Conservation (phyloP, 2,329 filamentous ascomycete species). For the Pleurostoma richardsiae region DNA sequence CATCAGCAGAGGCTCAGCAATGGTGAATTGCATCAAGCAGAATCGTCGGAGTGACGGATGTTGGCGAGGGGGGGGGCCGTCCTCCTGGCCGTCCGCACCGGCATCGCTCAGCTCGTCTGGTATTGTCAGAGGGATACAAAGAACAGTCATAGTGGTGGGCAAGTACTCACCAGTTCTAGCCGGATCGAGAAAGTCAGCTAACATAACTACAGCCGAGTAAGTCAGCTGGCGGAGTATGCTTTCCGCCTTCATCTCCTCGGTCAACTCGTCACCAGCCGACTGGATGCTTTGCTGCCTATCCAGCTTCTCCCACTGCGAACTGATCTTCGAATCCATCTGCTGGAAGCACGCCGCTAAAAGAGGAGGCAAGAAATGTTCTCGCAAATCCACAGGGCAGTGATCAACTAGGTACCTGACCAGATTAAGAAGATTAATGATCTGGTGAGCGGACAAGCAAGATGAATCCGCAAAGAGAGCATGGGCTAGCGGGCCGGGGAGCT, state of each 20-base stretch:
- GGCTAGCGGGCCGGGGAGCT: constrained; percentile 77
- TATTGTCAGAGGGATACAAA: background rate
- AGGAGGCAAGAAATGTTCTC: constrained; percentile 77
- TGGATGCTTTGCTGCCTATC: constrained; percentile 56
- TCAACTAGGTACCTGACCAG: constrained; percentile 85
- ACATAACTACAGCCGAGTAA: constrained; percentile 86
- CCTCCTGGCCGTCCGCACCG: constrained; percentile 2
- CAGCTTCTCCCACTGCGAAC: constrained; percentile 78
- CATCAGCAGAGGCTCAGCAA: constrained; percentile 83
- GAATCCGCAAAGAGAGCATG: constrained; percentile 81
- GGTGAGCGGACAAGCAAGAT: constrained; percentile 79
- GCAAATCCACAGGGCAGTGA: constrained; percentile 76
- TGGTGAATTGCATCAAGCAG: constrained; percentile 69
- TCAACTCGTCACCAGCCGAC: constrained; percentile 70
- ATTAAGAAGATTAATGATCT: constrained; percentile 89
- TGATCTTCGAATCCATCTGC: constrained; percentile 84
- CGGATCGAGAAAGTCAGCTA: constrained; percentile 83
- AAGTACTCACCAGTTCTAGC: constrained; percentile 52
- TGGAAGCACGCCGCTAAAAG: constrained; percentile 77
- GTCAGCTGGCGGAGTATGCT: constrained; percentile 91
- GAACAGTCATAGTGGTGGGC: too few relatives aligned
- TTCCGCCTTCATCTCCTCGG: constrained; percentile 97
- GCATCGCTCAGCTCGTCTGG: constrained; percentile 4
- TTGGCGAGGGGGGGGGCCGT: constrained; percentile 1
- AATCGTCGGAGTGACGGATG: constrained; percentile 70